Conservation (phyloP, 495 filamentous ascomycete species). For the Podospora didyma region DNA sequence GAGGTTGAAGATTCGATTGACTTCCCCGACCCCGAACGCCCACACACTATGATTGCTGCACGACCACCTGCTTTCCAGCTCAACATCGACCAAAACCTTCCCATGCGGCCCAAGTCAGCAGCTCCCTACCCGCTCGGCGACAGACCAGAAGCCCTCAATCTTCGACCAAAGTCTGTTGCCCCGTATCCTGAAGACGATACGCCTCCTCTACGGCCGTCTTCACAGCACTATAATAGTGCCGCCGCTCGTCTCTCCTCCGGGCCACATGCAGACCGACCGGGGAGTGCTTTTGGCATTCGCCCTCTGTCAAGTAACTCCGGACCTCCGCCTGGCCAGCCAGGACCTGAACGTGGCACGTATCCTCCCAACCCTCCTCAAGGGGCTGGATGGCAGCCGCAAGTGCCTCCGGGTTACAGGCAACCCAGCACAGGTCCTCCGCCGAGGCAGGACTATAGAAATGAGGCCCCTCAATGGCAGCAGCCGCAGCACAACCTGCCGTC, state of each 20-base stretch:
- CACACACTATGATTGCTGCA: slow-evolving; percentile 34
- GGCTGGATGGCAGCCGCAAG: slow-evolving; percentile 43
- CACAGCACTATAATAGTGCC: slow-evolving; percentile 34
- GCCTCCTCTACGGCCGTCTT: slow-evolving; percentile 20
- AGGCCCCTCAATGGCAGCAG: slow-evolving; percentile 10
- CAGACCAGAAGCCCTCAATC: slow-evolving; percentile 39
- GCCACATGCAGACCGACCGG: slow-evolving; percentile 53
- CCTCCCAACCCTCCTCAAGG: slow-evolving; percentile 8
- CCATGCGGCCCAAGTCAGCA: slow-evolving; percentile 43
- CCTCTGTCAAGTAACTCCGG: slow-evolving; percentile 17
- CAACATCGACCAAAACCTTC: slow-evolving; percentile 35
- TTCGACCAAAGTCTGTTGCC: slow-evolving; percentile 33
- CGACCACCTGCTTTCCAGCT: slow-evolving; percentile 43
- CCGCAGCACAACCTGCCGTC: slow-evolving; percentile 2
- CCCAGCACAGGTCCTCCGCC: slow-evolving; percentile 33
- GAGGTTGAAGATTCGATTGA: slow-evolving; percentile 41
- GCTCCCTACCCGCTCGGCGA: slow-evolving; percentile 67
- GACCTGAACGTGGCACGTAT: too few relatives aligned
- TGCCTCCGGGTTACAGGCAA: slow-evolving; percentile 37
- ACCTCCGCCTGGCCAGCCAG: too few relatives aligned
- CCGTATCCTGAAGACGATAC: slow-evolving; percentile 54
- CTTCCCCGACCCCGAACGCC: slow-evolving; percentile 65
- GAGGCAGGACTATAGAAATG: slow-evolving; percentile 14
- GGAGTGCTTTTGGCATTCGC: slow-evolving; percentile 65
- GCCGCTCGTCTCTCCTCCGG: slow-evolving; percentile 32